These are phyloP conservation scores for Aspergillus fijiensis DNA, from an alignment of 2,329 filamentous ascomycete species.

Conservation along the genomic window DNA sequence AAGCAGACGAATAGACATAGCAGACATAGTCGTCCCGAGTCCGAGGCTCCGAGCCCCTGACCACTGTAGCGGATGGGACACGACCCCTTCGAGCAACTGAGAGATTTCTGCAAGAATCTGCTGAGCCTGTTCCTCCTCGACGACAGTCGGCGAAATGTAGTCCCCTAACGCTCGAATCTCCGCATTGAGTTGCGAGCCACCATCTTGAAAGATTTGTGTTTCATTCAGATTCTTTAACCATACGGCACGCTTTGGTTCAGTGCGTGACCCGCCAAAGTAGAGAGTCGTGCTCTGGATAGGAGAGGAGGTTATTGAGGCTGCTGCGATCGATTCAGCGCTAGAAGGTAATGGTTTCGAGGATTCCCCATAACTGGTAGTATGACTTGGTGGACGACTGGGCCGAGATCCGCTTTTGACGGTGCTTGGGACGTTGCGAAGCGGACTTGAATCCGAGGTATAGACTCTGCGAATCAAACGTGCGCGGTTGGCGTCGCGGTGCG, in stretches of 20 bases:
- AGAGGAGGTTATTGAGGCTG: too few species aligned
- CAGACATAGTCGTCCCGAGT: conserved; percentile 53
- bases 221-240: conserved; percentile 34
- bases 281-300: too few species aligned
- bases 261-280: too few species aligned
- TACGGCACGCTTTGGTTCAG: too few species aligned
- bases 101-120: conserved; percentile 29
- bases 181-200: conserved; percentile 35
- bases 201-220: conserved; percentile 17
- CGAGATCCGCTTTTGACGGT: not conserved
- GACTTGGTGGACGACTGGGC: not conserved
- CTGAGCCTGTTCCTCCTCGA: conserved; percentile 40
- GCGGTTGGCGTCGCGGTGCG: conserved; percentile 42
- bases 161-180: conserved; percentile 49
- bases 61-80: conserved; percentile 39
- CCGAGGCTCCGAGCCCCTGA: conserved; percentile 57
- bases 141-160: conserved; percentile 45
- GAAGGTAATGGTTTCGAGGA: not conserved
- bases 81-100: conserved; percentile 27
- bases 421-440: not conserved
- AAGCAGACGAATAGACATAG: conserved; percentile 48
- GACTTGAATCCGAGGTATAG: conserved; percentile 2
- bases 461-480: conserved; percentile 37
- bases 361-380: not conserved
- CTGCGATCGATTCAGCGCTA: not conserved